Percentiles rank a stretch among this genome's conserved stretches.
Conservation (phyloP, 129 eudicot genomes). For the Cynara cardunculus region DNA sequence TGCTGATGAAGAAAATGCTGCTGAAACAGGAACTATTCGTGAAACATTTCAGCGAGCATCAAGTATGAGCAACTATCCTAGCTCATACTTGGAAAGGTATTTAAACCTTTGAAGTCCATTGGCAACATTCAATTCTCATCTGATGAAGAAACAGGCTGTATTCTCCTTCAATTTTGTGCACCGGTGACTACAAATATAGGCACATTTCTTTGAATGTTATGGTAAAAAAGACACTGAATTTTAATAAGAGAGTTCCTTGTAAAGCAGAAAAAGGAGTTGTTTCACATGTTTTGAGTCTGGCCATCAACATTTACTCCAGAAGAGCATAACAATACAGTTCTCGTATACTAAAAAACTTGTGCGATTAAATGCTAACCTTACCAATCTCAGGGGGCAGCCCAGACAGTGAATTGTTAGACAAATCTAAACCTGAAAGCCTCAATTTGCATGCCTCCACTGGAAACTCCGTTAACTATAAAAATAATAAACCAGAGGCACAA, state of each 20-base stretch:
- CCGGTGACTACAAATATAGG: too few relatives aligned
- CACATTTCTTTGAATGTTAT: not conserved
- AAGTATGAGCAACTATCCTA: not conserved
- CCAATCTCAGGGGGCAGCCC: slow-evolving; percentile 94
- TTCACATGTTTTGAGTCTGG: not conserved
- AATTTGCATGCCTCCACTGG: slow-evolving; percentile 93
- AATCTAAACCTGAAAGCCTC: slow-evolving; percentile 72
- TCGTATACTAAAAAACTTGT: not conserved
- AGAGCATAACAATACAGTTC: not conserved
- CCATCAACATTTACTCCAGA: not conserved
- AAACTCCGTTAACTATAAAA: slow-evolving; percentile 72
- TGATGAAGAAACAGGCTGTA: not conserved
- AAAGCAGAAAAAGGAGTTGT: not conserved
- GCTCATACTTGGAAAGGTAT: not conserved
- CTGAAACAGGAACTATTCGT: not conserved
- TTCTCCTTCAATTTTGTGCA: not conserved
- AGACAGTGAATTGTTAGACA: slow-evolving; percentile 90
- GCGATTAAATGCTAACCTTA: slow-evolving; percentile 45
- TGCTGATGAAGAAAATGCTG: not conserved
- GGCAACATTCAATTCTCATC: too few relatives aligned
- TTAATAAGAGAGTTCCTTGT: not conserved
- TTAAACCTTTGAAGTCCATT: not conserved
- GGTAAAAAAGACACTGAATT: not conserved
- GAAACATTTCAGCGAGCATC: not conserved
- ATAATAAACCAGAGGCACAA: slow-evolving; percentile 2